phyloP scores from a whole-genome alignment of 768 basidiomycete genomes.

The Mycena maculata region DNA sequence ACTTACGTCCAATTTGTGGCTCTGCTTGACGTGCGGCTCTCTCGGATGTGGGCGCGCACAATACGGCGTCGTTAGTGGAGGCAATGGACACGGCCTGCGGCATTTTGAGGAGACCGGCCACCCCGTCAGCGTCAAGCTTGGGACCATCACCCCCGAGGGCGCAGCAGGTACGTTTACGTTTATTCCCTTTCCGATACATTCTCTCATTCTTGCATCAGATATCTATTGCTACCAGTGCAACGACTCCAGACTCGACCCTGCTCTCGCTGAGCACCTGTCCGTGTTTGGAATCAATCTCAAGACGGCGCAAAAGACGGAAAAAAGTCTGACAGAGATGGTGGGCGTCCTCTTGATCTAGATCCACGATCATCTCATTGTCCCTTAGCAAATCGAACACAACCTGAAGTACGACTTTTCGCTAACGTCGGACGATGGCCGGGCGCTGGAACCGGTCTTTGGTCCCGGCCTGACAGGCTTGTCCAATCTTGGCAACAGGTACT shows the following conservation, averaged over 20 bases:
- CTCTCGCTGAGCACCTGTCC: constrained; percentile 70
- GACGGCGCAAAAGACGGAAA: constrained; percentile 90
- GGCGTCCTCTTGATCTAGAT: constrained; percentile 33
- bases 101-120: constrained; percentile 84
- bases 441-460: constrained; percentile 89
- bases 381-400: constrained; percentile 95
- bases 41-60: constrained; percentile 92
- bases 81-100: constrained; percentile 89
- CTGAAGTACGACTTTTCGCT: constrained; percentile 94
- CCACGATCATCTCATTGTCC: not conserved
- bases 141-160: constrained; percentile 97
- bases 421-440: constrained; percentile 86
- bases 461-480: constrained; percentile 88
- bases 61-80: constrained; percentile 75
- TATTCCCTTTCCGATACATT: too few species aligned
- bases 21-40: constrained; percentile 91
- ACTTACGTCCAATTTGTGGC: constrained; percentile 93
- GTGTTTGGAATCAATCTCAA: constrained; percentile 90
- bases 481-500: constrained; percentile 89
- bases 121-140: constrained; percentile 89
- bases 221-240: constrained; percentile 95
- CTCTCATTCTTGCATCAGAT: constrained; percentile 58
- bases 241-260: constrained; percentile 60
- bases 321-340: constrained; percentile 96
- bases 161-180: constrained; percentile 72